phyloP scores from a whole-genome alignment of 2,329 filamentous ascomycete genomes.

The Colletotrichum caudatum region DNA sequence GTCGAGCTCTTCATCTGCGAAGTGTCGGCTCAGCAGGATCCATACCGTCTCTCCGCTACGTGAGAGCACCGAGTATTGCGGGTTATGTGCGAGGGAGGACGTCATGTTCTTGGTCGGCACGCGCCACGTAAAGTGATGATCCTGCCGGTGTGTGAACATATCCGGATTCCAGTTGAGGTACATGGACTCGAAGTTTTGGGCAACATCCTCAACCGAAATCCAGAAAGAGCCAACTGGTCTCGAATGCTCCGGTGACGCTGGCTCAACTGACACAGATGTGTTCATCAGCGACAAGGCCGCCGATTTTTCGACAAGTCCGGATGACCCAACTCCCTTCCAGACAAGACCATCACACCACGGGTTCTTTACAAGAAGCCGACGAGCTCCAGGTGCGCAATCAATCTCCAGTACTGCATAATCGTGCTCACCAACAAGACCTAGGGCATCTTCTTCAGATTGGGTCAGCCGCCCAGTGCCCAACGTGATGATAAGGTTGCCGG shows the following conservation, averaged over 20 bases:
- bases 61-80: conserved; percentile 78
- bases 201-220: conserved; percentile 89
- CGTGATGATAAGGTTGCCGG: conserved; percentile 87
- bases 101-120: conserved; percentile 63
- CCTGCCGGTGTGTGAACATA: conserved; percentile 83
- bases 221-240: conserved; percentile 81
- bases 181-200: conserved; percentile 93
- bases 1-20: conserved; percentile 74
- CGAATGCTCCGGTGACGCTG: conserved; percentile 43
- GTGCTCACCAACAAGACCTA: conserved; percentile 89
- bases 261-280: conserved; percentile 35
- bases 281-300: conserved; percentile 12
- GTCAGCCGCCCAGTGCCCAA: conserved; percentile 90
- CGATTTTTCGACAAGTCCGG: conserved; percentile 27
- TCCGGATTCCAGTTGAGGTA: conserved; percentile 98
- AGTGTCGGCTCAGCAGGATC: conserved; percentile 89
- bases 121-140: conserved; percentile 91
- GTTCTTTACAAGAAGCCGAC: conserved; percentile 88
- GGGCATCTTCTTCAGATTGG: conserved; percentile 78
- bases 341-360: conserved; percentile 89
- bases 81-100: conserved; percentile 72
- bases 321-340: conserved; percentile 68
- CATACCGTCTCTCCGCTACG: conserved; percentile 74
- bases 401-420: conserved; percentile 93
- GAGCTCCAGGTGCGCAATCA: conserved; percentile 69